Percentiles rank a stretch among this genome's conserved stretches.
These are phyloP conservation scores for Verticillium longisporum DNA, from an alignment of 2,329 filamentous ascomycete species.

Conservation along the genomic window DNA sequence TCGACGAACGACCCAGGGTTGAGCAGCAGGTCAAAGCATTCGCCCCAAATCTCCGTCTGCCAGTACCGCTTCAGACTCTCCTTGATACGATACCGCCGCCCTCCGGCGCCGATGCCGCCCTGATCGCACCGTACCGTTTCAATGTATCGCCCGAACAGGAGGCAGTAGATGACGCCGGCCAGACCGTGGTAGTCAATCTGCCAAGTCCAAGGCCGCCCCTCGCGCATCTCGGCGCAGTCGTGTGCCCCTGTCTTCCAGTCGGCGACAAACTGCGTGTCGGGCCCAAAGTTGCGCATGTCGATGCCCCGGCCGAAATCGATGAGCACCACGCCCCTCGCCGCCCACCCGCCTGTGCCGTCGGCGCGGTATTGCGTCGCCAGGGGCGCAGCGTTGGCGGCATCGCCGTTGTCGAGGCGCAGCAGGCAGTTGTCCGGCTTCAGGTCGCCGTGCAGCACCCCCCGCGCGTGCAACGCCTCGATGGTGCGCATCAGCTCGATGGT, in stretches of 20 bases:
- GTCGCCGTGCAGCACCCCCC: conserved; percentile 81
- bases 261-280: conserved; percentile 79
- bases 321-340: conserved; percentile 68
- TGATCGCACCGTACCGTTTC: conserved; percentile 60
- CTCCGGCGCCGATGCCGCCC: conserved; percentile 48
- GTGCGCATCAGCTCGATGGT: conserved; percentile 85
- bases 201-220: conserved; percentile 91
- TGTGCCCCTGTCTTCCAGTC: conserved; percentile 87
- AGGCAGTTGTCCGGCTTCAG: conserved; percentile 95
- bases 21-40: conserved; percentile 76
- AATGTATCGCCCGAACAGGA: conserved; percentile 94
- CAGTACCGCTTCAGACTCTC: conserved; percentile 91
- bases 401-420: conserved; percentile 61
- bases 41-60: conserved; percentile 86
- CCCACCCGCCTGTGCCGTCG: conserved; percentile 73
- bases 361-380: conserved; percentile 62
- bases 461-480: conserved; percentile 76
- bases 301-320: conserved; percentile 95
- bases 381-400: conserved; percentile 22
- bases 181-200: conserved; percentile 95
- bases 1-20: conserved; percentile 69
- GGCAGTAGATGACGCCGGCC: conserved; percentile 77
- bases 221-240: conserved; percentile 93
- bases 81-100: conserved; percentile 69
- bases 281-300: conserved; percentile 79